Conservation (phyloP, 805 yeast genomes). For the Barnettozyma sp. region DNA sequence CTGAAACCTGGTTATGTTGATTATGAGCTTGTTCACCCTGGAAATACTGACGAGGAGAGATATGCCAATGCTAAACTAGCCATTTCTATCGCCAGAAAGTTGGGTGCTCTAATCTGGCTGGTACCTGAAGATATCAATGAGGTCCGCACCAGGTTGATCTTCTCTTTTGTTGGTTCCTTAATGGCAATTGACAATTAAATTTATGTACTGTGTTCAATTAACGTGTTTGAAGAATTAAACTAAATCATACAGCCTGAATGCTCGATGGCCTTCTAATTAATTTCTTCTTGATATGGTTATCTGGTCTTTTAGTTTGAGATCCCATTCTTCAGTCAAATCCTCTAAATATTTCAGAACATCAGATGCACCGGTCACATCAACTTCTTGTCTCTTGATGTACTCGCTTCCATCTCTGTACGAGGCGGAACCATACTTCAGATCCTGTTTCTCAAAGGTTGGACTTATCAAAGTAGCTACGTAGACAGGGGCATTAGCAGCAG, state of each 20-base stretch:
- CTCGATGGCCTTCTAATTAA: too few relatives aligned
- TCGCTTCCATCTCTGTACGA: constrained; percentile 58
- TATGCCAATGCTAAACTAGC: constrained; percentile 96
- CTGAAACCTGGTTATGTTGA: constrained; percentile 97
- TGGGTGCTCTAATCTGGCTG: constrained; percentile 96
- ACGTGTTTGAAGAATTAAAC: too few relatives aligned
- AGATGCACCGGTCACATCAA: constrained; percentile 57
- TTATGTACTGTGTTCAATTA: too few relatives aligned
- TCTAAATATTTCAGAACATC: constrained; percentile 65
- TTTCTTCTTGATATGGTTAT: constrained; percentile 37
- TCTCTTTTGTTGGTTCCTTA: constrained; percentile 91
- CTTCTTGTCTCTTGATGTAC: constrained; percentile 45
- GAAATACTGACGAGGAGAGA: constrained; percentile 73
- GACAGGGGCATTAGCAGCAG: constrained; percentile 83
- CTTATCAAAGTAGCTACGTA: constrained; percentile 53
- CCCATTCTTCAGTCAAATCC: constrained; percentile 59
- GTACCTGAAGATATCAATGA: constrained; percentile 99
- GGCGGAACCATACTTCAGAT: constrained; percentile 68
- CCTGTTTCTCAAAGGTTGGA: constrained; percentile 39
- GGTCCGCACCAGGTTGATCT: constrained; percentile 87
- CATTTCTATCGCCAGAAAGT: constrained; percentile 94
- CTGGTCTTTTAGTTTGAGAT: constrained; percentile 64
- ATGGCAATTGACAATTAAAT: constrained; percentile 52
- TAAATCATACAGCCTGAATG: too few relatives aligned
- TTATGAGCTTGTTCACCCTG: constrained; percentile 81